A percentile compares a stretch with the other conserved stretches of the same genome.
Evolutionary conservation across 108 stramenopile genomes (phyloP).

Genomic region (Skeletonema menzelii): DNA sequence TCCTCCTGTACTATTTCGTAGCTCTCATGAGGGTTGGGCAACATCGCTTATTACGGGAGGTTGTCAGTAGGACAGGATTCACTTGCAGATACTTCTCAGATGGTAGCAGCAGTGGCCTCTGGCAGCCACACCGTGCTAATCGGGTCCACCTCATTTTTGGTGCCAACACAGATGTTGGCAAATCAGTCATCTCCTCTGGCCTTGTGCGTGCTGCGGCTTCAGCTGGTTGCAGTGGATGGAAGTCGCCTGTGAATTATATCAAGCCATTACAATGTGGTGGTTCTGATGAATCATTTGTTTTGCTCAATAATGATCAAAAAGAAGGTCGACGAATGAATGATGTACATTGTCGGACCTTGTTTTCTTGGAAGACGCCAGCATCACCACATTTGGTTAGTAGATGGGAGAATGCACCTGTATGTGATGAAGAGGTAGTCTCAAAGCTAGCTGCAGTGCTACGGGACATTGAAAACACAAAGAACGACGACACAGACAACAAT

Average conservation of each 20-base stretch:
- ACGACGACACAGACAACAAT: neutral
- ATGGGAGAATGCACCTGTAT: slow-evolving; percentile 67
- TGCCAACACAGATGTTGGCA: slow-evolving; percentile 97
- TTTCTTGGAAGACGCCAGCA: slow-evolving; percentile 85
- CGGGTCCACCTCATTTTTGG: slow-evolving; percentile 87
- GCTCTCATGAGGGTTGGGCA: neutral
- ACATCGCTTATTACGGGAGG: neutral
- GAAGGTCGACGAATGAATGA: neutral
- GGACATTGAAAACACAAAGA: slow-evolving; percentile 6
- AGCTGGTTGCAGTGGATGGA: neutral
- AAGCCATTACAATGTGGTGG: slow-evolving; percentile 96
- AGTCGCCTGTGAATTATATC: slow-evolving; percentile 68
- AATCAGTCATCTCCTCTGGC: slow-evolving; percentile 88
- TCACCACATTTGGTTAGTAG: slow-evolving; percentile 89
- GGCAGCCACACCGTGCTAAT: slow-evolving; percentile 28
- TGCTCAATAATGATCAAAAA: slow-evolving; percentile 24
- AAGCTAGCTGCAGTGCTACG: slow-evolving; percentile 46
- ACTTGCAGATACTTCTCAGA: neutral
- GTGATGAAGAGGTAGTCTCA: slow-evolving; percentile 69
- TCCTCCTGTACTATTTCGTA: neutral
- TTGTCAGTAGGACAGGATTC: neutral
- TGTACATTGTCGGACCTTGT: slow-evolving; percentile 62
- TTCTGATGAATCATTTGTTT: slow-evolving; percentile 72
- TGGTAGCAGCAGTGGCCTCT: neutral
- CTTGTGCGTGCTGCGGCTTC: slow-evolving; percentile 63